Conservation (phyloP, 345 rosid genomes). For the Brassica napus region Da-Ae NC_063441.1:14259501-14260000, state of each 20-base stretch:
- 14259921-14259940: conserved; percentile 95
- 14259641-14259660: conserved; percentile 96
- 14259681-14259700: conserved; percentile 48
- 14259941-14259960: conserved; percentile 98
- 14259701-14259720: conserved; percentile 54
- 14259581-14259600: conserved; percentile 87
- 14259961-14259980: neutral
- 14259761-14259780: conserved; percentile 77
- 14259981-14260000: neutral
- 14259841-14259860: conserved; percentile 62
- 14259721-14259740: conserved; percentile 51
- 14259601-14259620: conserved; percentile 98
- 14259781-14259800: conserved; percentile 70
- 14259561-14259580: conserved; percentile 46
- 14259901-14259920: conserved; percentile 70
- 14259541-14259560: conserved; percentile 26
- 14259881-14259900: conserved; percentile 58
- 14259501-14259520: neutral
- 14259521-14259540: conserved; percentile 5
- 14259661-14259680: conserved; percentile 82
- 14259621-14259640: conserved; percentile 98
- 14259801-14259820: conserved; percentile 64
- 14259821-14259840: conserved; percentile 65
- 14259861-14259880: conserved; percentile 59
- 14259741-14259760: conserved; percentile 61